Evolutionary conservation across 768 basidiomycete genomes (phyloP).

Genomic region (Suillus weaverae): DNA sequence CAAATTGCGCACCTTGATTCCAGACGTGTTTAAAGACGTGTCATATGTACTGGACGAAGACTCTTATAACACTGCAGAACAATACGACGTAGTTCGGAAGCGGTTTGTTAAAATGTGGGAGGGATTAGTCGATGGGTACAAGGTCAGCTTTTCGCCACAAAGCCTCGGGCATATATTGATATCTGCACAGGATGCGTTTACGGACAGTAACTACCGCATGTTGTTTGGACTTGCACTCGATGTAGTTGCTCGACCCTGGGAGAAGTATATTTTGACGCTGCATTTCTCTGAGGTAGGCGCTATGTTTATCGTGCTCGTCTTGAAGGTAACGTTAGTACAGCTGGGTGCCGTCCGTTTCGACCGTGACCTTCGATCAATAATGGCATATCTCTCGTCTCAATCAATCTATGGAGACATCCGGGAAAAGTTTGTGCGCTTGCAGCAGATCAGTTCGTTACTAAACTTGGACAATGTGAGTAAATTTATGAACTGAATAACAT

Average conservation of each 20-base stretch:
- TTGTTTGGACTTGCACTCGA: slow-evolving; percentile 88
- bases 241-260: slow-evolving; percentile 92
- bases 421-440: slow-evolving; percentile 88
- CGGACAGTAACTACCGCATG: slow-evolving; percentile 82
- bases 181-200: slow-evolving; percentile 70
- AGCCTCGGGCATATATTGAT: background rate
- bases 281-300: slow-evolving; percentile 81
- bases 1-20: slow-evolving; percentile 75
- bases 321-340: slow-evolving; percentile 40
- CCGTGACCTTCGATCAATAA: slow-evolving; percentile 83
- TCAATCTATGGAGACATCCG: slow-evolving; percentile 87
- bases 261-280: slow-evolving; percentile 78
- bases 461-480: slow-evolving; percentile 73
- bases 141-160: slow-evolving; percentile 45
- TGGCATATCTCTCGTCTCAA: slow-evolving; percentile 82
- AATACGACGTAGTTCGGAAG: slow-evolving; percentile 84
- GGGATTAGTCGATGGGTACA: slow-evolving; percentile 79
- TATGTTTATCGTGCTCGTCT: background rate
- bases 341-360: slow-evolving; percentile 96
- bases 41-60: slow-evolving; percentile 91
- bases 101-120: slow-evolving; percentile 92
- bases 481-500: background rate
- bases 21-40: slow-evolving; percentile 89
- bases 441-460: slow-evolving; percentile 89
- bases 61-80: slow-evolving; percentile 76